Conservation (phyloP, 495 filamentous ascomycete species). For the Aspergillus ostianus region DNA sequence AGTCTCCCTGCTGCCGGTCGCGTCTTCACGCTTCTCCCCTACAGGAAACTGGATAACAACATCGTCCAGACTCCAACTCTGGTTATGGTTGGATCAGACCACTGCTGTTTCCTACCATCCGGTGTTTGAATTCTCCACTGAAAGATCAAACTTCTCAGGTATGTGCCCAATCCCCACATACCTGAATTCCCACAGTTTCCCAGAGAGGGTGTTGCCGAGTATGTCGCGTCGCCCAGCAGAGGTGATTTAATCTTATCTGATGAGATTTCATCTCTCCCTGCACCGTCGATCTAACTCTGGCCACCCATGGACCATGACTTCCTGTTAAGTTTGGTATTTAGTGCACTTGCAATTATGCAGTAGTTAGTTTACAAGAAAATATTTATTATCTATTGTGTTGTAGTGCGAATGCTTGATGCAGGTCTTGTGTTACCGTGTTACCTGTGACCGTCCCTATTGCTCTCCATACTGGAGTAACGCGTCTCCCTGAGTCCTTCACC, state of each 20-base stretch:
- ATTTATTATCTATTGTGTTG: too few relatives aligned
- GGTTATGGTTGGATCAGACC: constrained; percentile 17
- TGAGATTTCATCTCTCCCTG: constrained; percentile 7
- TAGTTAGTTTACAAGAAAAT: too few relatives aligned
- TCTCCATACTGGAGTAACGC: too few relatives aligned
- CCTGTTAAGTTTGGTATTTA: background rate
- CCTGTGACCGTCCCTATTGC: background rate
- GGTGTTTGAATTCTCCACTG: constrained; percentile 11
- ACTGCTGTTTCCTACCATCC: constrained; percentile 10
- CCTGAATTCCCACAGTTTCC: background rate
- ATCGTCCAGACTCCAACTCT: too few relatives aligned
- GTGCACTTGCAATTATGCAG: too few relatives aligned
- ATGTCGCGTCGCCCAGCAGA: background rate
- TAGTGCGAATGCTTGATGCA: too few relatives aligned
- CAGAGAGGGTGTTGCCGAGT: background rate
- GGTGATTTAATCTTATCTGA: constrained; percentile 16
- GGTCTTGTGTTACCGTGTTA: background rate
- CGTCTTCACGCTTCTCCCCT: constrained; percentile 8
- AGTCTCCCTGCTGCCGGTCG: constrained; percentile 5
- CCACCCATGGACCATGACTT: background rate
- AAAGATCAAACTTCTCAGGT: background rate
- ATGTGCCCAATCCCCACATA: constrained; percentile 12
- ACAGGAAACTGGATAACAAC: background rate
- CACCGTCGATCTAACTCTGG: background rate
- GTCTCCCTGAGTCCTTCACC: too few relatives aligned